Conservation (phyloP, 2,329 filamentous ascomycete species). For the Verticillium zaregamsianum region DNA sequence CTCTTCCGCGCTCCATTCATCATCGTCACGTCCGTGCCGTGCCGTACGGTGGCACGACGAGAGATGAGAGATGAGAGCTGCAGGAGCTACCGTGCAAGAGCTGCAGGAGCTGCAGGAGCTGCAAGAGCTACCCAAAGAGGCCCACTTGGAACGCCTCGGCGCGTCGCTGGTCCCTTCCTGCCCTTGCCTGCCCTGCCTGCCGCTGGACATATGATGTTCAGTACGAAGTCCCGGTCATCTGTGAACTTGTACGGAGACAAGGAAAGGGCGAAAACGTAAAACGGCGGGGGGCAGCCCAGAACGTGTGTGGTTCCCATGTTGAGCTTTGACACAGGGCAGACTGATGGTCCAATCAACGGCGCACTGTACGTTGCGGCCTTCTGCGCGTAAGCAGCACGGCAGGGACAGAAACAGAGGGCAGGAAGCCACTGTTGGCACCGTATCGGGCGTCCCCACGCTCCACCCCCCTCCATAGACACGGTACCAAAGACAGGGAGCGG, state of each 20-base stretch:
- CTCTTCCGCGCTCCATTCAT: neutral
- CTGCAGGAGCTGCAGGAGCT: neutral
- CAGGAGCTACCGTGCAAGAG: neutral
- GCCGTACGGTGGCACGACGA: neutral
- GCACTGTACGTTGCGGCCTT: too few species aligned
- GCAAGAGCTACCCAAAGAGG: neutral
- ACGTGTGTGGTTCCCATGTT: neutral
- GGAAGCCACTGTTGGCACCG: too few species aligned
- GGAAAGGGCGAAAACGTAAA: too few species aligned
- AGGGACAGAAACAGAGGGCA: neutral
- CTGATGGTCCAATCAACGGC: neutral
- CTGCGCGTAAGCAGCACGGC: neutral
- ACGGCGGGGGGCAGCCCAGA: too few species aligned
- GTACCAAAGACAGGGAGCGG: neutral
- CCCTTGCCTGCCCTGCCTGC: neutral
- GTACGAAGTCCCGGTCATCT: too few species aligned
- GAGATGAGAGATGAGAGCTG: neutral
- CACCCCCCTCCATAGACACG: neutral
- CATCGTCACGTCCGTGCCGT: neutral
- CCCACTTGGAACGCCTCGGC: neutral
- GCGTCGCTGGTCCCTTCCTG: neutral
- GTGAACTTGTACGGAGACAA: too few species aligned
- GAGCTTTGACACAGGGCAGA: neutral
- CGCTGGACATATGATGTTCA: neutral
- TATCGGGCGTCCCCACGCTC: neutral